Percentiles rank a stretch among this genome's conserved stretches.
Conservation (phyloP, 495 filamentous ascomycete genomes). For the Bacidia rubella region DNA sequence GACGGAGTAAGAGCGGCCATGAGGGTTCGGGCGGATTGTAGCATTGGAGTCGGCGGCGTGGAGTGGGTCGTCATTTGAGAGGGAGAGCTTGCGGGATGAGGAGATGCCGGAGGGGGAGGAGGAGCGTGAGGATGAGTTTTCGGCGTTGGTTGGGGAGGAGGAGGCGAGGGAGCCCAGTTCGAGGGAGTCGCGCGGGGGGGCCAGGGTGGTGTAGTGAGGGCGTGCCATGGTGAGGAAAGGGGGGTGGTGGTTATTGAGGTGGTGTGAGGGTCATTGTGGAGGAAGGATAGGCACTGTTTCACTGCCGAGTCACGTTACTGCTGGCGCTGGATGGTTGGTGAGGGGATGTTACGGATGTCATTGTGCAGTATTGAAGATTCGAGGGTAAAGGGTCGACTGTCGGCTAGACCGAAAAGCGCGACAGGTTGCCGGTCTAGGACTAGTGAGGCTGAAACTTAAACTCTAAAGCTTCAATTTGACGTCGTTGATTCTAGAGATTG, state of each 20-base stretch:
- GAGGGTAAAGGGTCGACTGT: too few species aligned
- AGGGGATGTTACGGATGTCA: not conserved
- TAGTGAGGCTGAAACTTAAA: not conserved
- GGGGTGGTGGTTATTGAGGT: not conserved
- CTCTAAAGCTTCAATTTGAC: not conserved
- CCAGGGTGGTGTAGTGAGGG: slow-evolving; percentile 12
- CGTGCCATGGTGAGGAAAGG: slow-evolving; percentile 10
- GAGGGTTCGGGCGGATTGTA: slow-evolving; percentile 32
- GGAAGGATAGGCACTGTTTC: too few species aligned
- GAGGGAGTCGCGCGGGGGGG: slow-evolving; percentile 71
- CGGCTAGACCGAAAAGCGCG: too few species aligned
- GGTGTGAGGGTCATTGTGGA: not conserved
- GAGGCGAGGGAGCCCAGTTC: slow-evolving; percentile 90
- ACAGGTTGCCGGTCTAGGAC: not conserved
- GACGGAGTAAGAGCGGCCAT: slow-evolving; percentile 67
- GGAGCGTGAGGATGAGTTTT: slow-evolving; percentile 40
- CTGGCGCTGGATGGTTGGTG: too few species aligned
- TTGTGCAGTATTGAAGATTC: not conserved
- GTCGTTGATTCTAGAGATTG: not conserved
- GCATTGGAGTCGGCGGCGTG: slow-evolving; percentile 42
- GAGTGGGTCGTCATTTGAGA: slow-evolving; percentile 74
- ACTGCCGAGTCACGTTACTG: too few species aligned
- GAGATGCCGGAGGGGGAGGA: slow-evolving; percentile 76
- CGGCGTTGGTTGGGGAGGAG: slow-evolving; percentile 48
- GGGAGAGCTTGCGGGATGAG: slow-evolving; percentile 80